A percentile compares a stretch with the other conserved stretches of the same genome.
These are phyloP conservation scores for Metarhizium robertsii DNA, from an alignment of 2,329 filamentous ascomycete genomes.

Conservation along the genomic window DNA sequence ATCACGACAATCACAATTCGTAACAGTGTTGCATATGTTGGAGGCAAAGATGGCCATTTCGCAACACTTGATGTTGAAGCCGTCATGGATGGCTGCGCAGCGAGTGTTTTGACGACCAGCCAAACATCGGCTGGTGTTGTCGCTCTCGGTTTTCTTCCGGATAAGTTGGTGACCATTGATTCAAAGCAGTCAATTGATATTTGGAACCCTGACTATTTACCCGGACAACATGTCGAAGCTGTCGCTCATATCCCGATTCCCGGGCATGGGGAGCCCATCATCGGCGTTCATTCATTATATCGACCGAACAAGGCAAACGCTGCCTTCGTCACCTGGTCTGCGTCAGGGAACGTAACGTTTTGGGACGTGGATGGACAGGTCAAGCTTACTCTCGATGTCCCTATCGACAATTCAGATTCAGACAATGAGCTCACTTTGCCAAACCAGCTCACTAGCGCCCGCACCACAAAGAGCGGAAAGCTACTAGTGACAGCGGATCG, in stretches of 20 bases:
- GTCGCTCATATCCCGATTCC: conserved; percentile 46
- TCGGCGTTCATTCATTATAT: conserved; percentile 62
- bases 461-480: conserved; percentile 50
- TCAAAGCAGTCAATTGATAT: conserved; percentile 66
- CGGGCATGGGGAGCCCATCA: conserved; percentile 53
- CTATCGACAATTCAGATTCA: conserved; percentile 53
- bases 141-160: conserved; percentile 58
- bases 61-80: conserved; percentile 41
- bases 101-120: conserved; percentile 29
- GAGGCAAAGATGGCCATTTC: conserved; percentile 55
- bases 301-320: conserved; percentile 52
- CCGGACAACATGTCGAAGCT: conserved; percentile 27
- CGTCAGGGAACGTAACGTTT: conserved; percentile 68
- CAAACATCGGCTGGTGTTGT: conserved; percentile 39
- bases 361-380: conserved; percentile 70
- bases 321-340: conserved; percentile 84
- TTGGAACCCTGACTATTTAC: conserved; percentile 38
- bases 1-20: conserved; percentile 59
- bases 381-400: conserved; percentile 53
- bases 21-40: conserved; percentile 53
- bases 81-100: conserved; percentile 31
- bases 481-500: conserved; percentile 78
- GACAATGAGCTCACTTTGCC: conserved; percentile 40
- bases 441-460: conserved; percentile 53
- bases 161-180: conserved; percentile 67